Evolutionary conservation across 164 flowering plant genomes (phyloP), one percentile per base, ranked within the genome.

Genomic region (Amborella trichopoda): DNA sequence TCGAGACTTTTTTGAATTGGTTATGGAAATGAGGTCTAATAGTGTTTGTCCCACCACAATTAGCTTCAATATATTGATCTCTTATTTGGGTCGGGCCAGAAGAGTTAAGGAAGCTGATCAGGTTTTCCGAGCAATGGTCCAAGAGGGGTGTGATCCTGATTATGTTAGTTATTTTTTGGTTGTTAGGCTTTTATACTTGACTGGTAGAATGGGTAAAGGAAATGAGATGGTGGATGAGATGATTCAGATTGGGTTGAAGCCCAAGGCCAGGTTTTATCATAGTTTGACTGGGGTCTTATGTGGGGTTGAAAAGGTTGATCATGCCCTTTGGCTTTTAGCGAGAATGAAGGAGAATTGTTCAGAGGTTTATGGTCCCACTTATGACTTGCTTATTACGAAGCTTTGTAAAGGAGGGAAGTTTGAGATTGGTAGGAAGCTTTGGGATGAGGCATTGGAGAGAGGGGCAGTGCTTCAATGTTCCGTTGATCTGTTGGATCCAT

Each of bases 141-240:
- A 54, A 24, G 48, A 64, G 1, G 77, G 75, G 22, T 74, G 85
- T 56, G 33, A 62, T 28, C 83, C 80, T 1, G 83, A 86, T 57
- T 82, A 86, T 75, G 55, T 69, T 4, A 86, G 72, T 58, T 80
- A 82, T 59, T 82, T 72, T 70, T 80, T 82, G 52, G 80, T 86
- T 28, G 70, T 52, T 3, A 67, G 79, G 55, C 81, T 78, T 12
- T 37, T 82, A 63, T 82, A 68, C 62, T 54, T 82, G 58, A 66
- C 69, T 3, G 75, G 78, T 19, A 74, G 89, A 46, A 77, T 74
- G 48, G 89, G 80, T 9, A 82, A 62, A 58, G 95, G 91, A 19
- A 80, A 76, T 33, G 51, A 45, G 52, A 47, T 80, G 3, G 70
- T 73, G 26, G 83, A 78, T 59, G 58, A 73, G 60, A 82, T 86